Evolutionary conservation across 2,329 filamentous ascomycete species (phyloP), one percentile per base, ranked within the genome.

Genomic region (Cryphonectria parasitica): DNA sequence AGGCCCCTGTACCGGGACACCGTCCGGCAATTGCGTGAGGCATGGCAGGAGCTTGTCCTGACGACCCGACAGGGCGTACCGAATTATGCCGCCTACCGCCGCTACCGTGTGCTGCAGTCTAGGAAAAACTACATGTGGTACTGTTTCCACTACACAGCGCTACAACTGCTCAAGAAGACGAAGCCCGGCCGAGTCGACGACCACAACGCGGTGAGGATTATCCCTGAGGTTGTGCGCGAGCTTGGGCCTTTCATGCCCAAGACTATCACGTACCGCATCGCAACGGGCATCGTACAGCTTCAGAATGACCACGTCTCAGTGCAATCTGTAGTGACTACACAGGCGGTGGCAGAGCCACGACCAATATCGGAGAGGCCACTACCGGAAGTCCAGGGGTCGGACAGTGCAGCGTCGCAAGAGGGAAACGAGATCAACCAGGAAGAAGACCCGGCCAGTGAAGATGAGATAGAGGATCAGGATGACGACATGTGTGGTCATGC

Each of bases 171-270:
- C 13, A 54, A 74, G 19, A 73, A 65, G 8, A 34, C 71, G 13
- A 71, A 73, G 25, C 68, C 72, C 31, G 58, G 45, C n/a, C 66
- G 31, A 22, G 45, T 67, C n/a, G 66, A 74, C 54, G 70, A 73
- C 43, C 71, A 69, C 34, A 15, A 76, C 0, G 67, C 70, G 36
- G 56, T 71, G 65, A 75, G 77, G 22, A 69, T 77, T 0, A 74
- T 87, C 3, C 86, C 86, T 0, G 75, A 78, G 10, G 74, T 85
- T 41, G 73, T 87, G n/a, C 76, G 79, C 63, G 84, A 86, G 74
- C 88, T 86, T 78, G 76, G 76, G 17, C 79, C 80, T 56, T 86
- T 87, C 69, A 68, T 88, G 10, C 82, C 82, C 0, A 77, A 78
- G 31, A 72, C 74, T 2, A 73, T 82, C 13, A 64, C 68, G 39